Conservation (phyloP, 768 basidiomycete species). For the Mycena rebaudengoi region DNA sequence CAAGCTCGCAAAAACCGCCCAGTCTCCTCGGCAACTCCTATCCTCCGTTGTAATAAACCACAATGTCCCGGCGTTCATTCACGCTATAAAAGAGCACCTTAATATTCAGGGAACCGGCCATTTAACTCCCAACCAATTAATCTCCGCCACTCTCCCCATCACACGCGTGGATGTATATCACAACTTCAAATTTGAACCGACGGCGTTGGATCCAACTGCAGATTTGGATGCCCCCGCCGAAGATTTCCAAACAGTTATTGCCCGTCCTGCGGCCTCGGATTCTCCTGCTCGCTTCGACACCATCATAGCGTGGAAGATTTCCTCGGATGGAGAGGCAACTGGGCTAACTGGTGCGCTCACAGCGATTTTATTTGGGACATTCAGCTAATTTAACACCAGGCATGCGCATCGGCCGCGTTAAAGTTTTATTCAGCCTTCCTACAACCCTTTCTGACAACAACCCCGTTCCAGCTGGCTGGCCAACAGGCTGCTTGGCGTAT, state of each 20-base stretch:
- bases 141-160: conserved; percentile 25
- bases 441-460: background rate
- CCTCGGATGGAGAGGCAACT: conserved; percentile 33
- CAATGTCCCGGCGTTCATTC: background rate
- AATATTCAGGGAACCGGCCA: conserved; percentile 20
- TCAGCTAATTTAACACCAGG: background rate
- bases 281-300: conserved; percentile 37
- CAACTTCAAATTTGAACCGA: conserved; percentile 32
- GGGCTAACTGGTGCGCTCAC: conserved; percentile 27
- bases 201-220: conserved; percentile 28
- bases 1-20: background rate
- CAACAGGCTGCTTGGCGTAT: conserved; percentile 9
- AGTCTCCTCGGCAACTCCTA: background rate
- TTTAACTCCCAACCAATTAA: background rate
- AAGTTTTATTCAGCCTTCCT: background rate
- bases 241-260: background rate
- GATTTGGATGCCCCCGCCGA: conserved; percentile 3
- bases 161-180: conserved; percentile 30
- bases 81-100: conserved; percentile 8
- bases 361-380: too few species aligned
- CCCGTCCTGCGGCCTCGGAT: background rate
- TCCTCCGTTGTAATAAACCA: background rate
- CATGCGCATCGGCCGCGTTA: background rate
- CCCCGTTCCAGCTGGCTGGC: conserved; percentile 20
- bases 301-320: conserved; percentile 23